Percentiles rank a stretch among this genome's conserved stretches.
Evolutionary conservation across 2,329 filamentous ascomycete species (phyloP).

Genomic region (Cladosporium sphaerospermum): DNA sequence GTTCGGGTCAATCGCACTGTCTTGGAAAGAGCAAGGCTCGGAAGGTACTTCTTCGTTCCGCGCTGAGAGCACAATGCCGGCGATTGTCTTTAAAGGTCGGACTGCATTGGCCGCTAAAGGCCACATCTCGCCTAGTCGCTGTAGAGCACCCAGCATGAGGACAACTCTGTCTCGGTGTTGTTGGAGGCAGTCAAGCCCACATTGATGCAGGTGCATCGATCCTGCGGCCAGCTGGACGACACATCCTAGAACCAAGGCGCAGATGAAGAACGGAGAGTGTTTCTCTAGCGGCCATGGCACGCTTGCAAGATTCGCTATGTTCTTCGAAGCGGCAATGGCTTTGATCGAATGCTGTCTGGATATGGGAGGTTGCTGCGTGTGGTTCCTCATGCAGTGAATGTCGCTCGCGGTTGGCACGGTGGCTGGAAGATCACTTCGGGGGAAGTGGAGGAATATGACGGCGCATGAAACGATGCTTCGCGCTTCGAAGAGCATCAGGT

Average conservation of each 20-base stretch:
- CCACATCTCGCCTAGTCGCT: constrained; percentile 41
- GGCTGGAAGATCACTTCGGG: constrained; percentile 66
- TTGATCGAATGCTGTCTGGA: constrained; percentile 60
- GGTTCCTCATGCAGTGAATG: constrained; percentile 35
- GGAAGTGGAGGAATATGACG: constrained; percentile 70
- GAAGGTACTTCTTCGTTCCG: neutral
- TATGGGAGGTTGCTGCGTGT: constrained; percentile 44
- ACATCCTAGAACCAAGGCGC: constrained; percentile 69
- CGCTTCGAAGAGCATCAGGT: constrained; percentile 89
- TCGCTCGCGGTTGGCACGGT: constrained; percentile 50
- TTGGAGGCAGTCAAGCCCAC: constrained; percentile 54
- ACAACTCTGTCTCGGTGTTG: constrained; percentile 62
- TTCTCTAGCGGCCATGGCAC: constrained; percentile 64
- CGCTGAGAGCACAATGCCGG: too few species aligned
- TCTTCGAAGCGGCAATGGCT: constrained; percentile 70
- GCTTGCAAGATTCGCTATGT: constrained; percentile 68
- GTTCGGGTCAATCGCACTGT: constrained; percentile 1
- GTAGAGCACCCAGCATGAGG: constrained; percentile 74
- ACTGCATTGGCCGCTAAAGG: neutral
- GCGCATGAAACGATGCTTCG: constrained; percentile 66
- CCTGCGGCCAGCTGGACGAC: constrained; percentile 79
- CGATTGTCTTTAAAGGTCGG: neutral
- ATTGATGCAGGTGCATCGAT: constrained; percentile 39
- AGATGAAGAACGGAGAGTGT: constrained; percentile 81
- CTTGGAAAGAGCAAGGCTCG: neutral